Evolutionary conservation across 345 rosid species (phyloP).

Genomic region (Clausena lansium): DNA sequence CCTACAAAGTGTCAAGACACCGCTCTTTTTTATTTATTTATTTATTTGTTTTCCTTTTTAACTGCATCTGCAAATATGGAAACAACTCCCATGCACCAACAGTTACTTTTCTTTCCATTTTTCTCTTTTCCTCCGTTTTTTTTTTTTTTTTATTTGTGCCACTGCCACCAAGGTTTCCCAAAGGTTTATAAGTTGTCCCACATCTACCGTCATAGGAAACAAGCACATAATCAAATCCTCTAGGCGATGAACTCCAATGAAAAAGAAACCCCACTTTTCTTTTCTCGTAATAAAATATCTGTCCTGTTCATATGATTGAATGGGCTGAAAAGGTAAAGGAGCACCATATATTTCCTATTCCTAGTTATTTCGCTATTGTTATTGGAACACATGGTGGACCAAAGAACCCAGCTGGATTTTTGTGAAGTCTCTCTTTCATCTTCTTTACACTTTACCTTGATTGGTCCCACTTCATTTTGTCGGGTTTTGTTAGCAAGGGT

Average conservation of each 20-base stretch:
- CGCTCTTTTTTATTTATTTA: no score
- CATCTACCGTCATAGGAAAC: background rate
- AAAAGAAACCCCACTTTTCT: background rate
- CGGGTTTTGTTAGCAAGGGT: background rate
- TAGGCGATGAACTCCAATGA: background rate
- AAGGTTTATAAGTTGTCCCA: background rate
- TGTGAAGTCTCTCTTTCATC: background rate
- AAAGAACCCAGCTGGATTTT: slow-evolving; percentile 18
- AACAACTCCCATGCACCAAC: background rate
- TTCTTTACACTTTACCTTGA: background rate
- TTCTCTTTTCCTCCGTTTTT: background rate
- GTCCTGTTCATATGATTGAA: slow-evolving; percentile 12
- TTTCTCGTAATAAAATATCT: background rate
- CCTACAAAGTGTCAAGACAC: no score
- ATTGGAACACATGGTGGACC: slow-evolving; percentile 25
- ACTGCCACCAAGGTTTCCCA: background rate
- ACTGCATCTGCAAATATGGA: background rate
- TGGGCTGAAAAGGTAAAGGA: background rate
- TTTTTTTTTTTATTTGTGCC: background rate
- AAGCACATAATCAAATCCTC: background rate
- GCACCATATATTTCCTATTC: background rate
- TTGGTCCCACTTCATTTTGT: slow-evolving; percentile 5
- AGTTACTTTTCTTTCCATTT: background rate
- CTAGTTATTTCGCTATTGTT: background rate
- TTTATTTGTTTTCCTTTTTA: background rate